Evolutionary conservation across 768 basidiomycete genomes (phyloP).

Genomic region (Daedaleopsis sinensis): DNA sequence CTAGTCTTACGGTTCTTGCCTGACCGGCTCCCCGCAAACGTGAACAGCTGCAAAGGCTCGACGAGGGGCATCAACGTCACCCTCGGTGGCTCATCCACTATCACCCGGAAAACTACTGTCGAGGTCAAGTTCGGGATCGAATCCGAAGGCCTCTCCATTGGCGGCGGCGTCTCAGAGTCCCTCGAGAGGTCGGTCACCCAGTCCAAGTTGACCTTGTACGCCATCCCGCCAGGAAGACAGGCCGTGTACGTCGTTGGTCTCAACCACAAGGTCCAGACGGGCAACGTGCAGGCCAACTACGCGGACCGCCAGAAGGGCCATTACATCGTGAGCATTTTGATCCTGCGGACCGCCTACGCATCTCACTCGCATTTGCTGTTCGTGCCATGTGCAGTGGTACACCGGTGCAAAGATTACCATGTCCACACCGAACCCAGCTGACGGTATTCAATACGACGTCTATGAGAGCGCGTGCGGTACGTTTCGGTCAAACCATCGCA

Average conservation of each 20-base stretch:
- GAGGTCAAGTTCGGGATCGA: slow-evolving; percentile 5
- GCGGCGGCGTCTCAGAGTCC: not conserved
- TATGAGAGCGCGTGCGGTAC: no score
- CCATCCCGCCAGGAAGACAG: slow-evolving; percentile 8
- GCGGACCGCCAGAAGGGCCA: slow-evolving; percentile 5
- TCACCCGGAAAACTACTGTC: not conserved
- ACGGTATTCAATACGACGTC: no score
- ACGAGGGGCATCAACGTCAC: not conserved
- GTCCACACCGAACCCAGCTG: no score
- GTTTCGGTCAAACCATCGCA: no score
- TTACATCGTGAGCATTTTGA: slow-evolving; percentile 1
- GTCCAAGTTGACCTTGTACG: not conserved
- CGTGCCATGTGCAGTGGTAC: no score
- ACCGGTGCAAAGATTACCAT: no score
- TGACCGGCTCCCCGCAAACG: no score
- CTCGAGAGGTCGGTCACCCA: not conserved
- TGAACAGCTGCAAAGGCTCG: slow-evolving; percentile 5
- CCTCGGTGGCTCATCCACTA: slow-evolving; percentile 2
- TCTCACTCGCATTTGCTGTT: no score
- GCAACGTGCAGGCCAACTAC: slow-evolving; percentile 13
- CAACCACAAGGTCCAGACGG: slow-evolving; percentile 1
- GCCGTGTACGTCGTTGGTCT: slow-evolving; percentile 10
- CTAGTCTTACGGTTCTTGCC: no score
- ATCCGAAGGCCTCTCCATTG: slow-evolving; percentile 7
- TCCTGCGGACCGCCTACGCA: no score